Conservation (phyloP, 1,284 basidiomycete species). For the Ustanciosporium gigantosporum region DNA sequence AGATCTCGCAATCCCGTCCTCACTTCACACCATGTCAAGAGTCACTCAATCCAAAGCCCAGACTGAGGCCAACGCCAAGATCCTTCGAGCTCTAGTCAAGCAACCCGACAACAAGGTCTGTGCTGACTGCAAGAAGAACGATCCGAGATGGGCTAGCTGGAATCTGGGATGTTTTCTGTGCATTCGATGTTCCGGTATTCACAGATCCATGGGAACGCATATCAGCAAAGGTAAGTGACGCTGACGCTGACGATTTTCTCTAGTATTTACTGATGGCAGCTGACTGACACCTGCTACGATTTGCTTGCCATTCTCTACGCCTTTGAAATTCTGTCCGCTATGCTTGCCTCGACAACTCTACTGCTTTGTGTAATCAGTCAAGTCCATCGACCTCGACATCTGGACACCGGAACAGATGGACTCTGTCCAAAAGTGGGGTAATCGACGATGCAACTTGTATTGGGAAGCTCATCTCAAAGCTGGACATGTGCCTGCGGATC, state of each 20-base stretch:
- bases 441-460: constrained; percentile 85
- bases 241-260: too few relatives aligned
- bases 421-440: constrained; percentile 80
- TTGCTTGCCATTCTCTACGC: neutral
- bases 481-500: constrained; percentile 90
- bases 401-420: constrained; percentile 99
- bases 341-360: too few relatives aligned
- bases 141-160: constrained; percentile 98
- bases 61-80: constrained; percentile 56
- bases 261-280: neutral
- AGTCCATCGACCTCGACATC: constrained; percentile 94
- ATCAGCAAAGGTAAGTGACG: constrained; percentile 43
- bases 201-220: constrained; percentile 97
- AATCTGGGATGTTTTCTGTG: constrained; percentile 93
- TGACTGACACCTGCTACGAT: neutral
- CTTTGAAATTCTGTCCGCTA: too few relatives aligned
- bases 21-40: constrained; percentile 43
- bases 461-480: constrained; percentile 95
- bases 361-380: constrained; percentile 68
- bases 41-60: constrained; percentile 55
- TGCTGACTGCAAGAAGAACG: constrained; percentile 63
- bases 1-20: too few relatives aligned
- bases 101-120: constrained; percentile 89
- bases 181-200: constrained; percentile 97
- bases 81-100: constrained; percentile 56